phyloP scores from a whole-genome alignment of 768 basidiomycete genomes.

The Exidia glandulosa region DNA sequence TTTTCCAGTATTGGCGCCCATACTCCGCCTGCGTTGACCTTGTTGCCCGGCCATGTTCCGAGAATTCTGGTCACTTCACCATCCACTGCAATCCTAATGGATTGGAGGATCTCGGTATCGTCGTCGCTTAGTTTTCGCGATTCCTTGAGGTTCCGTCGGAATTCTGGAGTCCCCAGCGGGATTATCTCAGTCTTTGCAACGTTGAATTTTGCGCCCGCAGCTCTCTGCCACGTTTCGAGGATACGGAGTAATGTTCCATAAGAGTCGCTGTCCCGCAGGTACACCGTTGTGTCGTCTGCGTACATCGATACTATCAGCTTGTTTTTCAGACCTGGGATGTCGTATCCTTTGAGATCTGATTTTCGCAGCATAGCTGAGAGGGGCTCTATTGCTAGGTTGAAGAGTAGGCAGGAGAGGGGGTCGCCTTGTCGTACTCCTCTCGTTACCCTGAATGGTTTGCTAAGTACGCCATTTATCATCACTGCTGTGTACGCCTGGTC shows the following conservation, averaged over 20 bases:
- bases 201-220: slow-evolving; percentile 32
- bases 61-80: slow-evolving; percentile 19
- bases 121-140: not conserved
- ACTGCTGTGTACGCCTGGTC: slow-evolving; percentile 16
- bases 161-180: slow-evolving; percentile 18
- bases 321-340: slow-evolving; percentile 6
- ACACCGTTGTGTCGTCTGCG: slow-evolving; percentile 31
- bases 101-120: slow-evolving; percentile 4
- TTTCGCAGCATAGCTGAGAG: slow-evolving; percentile 23
- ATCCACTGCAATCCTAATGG: slow-evolving; percentile 20
- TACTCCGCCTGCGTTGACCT: slow-evolving; percentile 6
- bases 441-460: slow-evolving; percentile 14
- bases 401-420: slow-evolving; percentile 29
- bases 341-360: slow-evolving; percentile 10
- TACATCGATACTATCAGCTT: slow-evolving; percentile 15
- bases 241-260: slow-evolving; percentile 15
- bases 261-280: slow-evolving; percentile 19
- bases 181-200: slow-evolving; percentile 28
- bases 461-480: slow-evolving; percentile 22
- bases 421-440: slow-evolving; percentile 29
- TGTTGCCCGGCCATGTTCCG: slow-evolving; percentile 24
- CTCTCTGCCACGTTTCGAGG: slow-evolving; percentile 28
- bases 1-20: slow-evolving; percentile 21
- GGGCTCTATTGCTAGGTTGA: slow-evolving; percentile 31
- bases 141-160: slow-evolving; percentile 6